A percentile compares a stretch with the other conserved stretches of the same genome.
These are phyloP conservation scores for Aspergillus aculeatinus DNA, from an alignment of 2,329 filamentous ascomycete species.

Conservation along the genomic window DNA sequence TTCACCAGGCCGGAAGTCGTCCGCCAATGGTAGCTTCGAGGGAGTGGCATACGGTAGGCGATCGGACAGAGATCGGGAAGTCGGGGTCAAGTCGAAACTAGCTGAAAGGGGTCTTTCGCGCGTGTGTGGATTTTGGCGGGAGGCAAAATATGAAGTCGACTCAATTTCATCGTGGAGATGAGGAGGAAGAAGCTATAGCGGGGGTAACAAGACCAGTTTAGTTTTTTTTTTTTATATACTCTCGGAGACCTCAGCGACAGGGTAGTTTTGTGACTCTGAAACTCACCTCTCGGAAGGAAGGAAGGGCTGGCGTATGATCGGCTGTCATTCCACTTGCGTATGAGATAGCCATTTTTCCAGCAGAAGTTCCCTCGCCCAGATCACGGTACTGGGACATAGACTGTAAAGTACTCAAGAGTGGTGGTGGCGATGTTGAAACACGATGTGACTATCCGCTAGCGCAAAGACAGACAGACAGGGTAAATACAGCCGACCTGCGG, in stretches of 20 bases:
- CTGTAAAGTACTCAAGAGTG: constrained; percentile 9
- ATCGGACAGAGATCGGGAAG: constrained; percentile 31
- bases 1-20: constrained; percentile 25
- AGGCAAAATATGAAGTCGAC: constrained; percentile 35
- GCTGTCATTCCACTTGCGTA: constrained; percentile 36
- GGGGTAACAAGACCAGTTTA: constrained; percentile 4
- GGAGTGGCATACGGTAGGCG: constrained; percentile 20
- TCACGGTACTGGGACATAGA: constrained; percentile 40
- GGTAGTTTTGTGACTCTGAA: background rate
- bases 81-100: constrained; percentile 29
- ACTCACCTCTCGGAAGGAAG: constrained; percentile 42
- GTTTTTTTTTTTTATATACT: background rate
- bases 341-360: constrained; percentile 39
- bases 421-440: constrained; percentile 4
- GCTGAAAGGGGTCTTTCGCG: constrained; percentile 33
- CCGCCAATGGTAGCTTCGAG: constrained; percentile 23
- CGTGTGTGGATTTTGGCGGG: constrained; percentile 29
- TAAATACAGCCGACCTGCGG: constrained; percentile 23
- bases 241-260: background rate
- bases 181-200: constrained; percentile 37
- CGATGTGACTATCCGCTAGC: constrained; percentile 3
- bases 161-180: constrained; percentile 46
- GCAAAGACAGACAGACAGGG: background rate
- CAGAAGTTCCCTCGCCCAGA: constrained; percentile 30
- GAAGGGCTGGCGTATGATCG: constrained; percentile 36